phyloP scores from a whole-genome alignment of 2,329 filamentous ascomycete species.

The Stachybotrys chartarum region DNA sequence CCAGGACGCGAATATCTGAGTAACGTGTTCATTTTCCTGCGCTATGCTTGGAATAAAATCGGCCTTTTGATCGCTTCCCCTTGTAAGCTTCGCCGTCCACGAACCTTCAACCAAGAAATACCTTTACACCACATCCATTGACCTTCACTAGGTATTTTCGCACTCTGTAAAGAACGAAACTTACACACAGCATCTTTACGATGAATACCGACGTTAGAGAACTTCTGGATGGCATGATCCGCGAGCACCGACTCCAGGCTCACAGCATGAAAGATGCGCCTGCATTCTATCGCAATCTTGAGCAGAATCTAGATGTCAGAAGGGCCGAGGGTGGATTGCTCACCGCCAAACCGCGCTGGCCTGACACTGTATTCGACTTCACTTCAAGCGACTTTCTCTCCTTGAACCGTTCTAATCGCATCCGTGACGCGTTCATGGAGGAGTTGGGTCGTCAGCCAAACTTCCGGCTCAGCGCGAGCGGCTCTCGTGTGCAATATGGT shows the following conservation, averaged over 20 bases:
- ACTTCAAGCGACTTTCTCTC: not conserved
- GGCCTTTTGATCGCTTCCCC: too few relatives aligned
- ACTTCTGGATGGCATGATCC: too few relatives aligned
- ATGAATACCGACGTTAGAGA: too few relatives aligned
- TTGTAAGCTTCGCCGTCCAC: too few relatives aligned
- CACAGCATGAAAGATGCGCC: not conserved
- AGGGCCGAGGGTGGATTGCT: not conserved
- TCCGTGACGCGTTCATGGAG: not conserved
- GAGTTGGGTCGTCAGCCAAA: constrained; percentile 1
- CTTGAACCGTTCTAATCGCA: not conserved
- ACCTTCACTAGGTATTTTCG: too few relatives aligned
- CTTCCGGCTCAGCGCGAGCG: not conserved
- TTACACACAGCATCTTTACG: too few relatives aligned
- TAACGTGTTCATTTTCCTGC: too few relatives aligned
- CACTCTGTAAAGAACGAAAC: too few relatives aligned
- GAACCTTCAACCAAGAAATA: too few relatives aligned
- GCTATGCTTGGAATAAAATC: too few relatives aligned
- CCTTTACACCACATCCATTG: too few relatives aligned
- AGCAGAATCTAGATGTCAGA: constrained; percentile 1
- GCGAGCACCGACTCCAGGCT: not conserved
- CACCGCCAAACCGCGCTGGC: not conserved
- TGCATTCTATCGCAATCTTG: constrained; percentile 2
- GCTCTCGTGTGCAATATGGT: not conserved
- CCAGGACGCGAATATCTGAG: too few relatives aligned
- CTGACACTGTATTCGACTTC: not conserved